A percentile compares a stretch with the other conserved stretches of the same genome.
Conservation (phyloP, 2,329 filamentous ascomycete genomes). For the Hypocreales sp. region DNA sequence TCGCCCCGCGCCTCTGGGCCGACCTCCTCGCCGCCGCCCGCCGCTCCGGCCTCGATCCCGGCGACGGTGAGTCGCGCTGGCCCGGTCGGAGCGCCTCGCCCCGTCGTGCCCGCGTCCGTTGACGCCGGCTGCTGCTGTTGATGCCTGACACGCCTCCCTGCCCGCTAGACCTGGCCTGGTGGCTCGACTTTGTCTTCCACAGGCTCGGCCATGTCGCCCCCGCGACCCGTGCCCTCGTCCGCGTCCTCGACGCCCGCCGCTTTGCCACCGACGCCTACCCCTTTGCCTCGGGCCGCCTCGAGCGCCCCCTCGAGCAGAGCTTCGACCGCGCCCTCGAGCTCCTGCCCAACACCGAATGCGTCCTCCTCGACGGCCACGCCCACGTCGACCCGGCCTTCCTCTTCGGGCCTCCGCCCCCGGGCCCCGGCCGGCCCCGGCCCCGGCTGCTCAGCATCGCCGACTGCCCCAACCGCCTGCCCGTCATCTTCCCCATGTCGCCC, state of each 20-base stretch:
- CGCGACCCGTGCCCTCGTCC: constrained; percentile 26
- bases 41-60: constrained; percentile 23
- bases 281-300: constrained; percentile 23
- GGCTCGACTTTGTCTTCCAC: constrained; percentile 27
- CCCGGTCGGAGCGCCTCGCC: not conserved
- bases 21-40: constrained; percentile 27
- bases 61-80: constrained; percentile 23
- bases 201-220: constrained; percentile 18
- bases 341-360: constrained; percentile 27
- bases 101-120: not conserved
- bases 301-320: constrained; percentile 17
- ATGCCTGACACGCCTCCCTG: too few relatives aligned
- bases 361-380: constrained; percentile 31
- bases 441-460: constrained; percentile 29
- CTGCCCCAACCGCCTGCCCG: constrained; percentile 23
- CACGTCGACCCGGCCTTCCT: constrained; percentile 27
- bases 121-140: not conserved
- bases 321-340: constrained; percentile 21
- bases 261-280: constrained; percentile 24
- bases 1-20: constrained; percentile 37
- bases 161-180: constrained; percentile 31
- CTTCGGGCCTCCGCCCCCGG: constrained; percentile 6
- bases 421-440: constrained; percentile 3
- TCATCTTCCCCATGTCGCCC: constrained; percentile 20
- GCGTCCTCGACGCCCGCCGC: constrained; percentile 29